These are phyloP conservation scores for Chlamydomonas incerta DNA, from an alignment of 139 green algal species.

Conservation along the genomic window DNA sequence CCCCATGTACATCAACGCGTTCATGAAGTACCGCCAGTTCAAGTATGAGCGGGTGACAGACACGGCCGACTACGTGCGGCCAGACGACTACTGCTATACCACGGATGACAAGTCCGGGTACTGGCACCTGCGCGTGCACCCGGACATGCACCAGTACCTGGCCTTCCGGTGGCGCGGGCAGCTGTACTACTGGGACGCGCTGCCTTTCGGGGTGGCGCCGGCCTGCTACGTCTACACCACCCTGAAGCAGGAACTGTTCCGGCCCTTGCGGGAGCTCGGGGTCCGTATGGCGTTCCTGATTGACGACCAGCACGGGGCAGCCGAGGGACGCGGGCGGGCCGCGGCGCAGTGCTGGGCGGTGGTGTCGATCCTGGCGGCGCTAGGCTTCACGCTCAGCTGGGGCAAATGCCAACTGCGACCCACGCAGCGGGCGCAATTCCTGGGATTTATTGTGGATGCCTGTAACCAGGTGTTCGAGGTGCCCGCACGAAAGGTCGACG, in stretches of 20 bases:
- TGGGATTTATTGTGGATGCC: too few relatives aligned
- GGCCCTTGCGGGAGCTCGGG: not conserved
- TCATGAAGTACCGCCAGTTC: not conserved
- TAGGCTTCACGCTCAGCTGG: too few relatives aligned
- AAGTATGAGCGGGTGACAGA: not conserved
- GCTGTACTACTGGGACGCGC: not conserved
- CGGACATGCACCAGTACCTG: not conserved
- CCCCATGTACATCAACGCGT: conserved; percentile 17
- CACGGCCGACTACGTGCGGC: not conserved
- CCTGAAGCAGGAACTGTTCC: conserved; percentile 7
- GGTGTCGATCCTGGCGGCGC: too few relatives aligned
- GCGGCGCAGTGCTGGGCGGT: too few relatives aligned
- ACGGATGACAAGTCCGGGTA: conserved; percentile 8
- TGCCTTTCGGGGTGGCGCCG: not conserved
- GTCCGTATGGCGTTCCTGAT: conserved; percentile 8
- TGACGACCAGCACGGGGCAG: too few relatives aligned
- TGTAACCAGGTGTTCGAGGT: too few relatives aligned
- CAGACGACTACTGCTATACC: not conserved
- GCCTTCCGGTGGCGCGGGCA: not conserved
- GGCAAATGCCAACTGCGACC: too few relatives aligned
- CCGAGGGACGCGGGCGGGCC: too few relatives aligned
- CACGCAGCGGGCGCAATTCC: too few relatives aligned
- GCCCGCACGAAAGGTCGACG: too few relatives aligned
- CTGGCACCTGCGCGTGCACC: not conserved
- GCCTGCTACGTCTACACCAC: not conserved